Evolutionary conservation across 345 rosid genomes (phyloP), one percentile per base, ranked within the genome.

Genomic region (Fremontodendron californicum): DNA sequence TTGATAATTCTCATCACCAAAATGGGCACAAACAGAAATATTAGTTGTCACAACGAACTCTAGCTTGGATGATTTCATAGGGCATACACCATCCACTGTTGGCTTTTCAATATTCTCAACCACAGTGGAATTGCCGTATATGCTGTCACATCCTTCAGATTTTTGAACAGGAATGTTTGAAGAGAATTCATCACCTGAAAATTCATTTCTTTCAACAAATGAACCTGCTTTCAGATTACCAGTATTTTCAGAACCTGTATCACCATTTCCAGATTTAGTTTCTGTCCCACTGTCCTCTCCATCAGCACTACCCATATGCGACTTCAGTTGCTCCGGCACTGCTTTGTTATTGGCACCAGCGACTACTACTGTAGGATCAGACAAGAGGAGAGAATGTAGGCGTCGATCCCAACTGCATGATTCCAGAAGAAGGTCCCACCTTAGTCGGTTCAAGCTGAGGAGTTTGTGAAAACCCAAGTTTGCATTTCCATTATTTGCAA

Each of bases 371-470:
- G 85, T 82, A 74, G 88, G 85, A 82, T 85, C 86, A 81, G 86
- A 84, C 78, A 64, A 85, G 33, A 86, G 82, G 37, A 96, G 84
- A 18, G 93, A 88, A 80, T 89, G 86, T 79, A 96, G 63, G 29
- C 98, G 93, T 31, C 74, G 72, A 84, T 92, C 89, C 99, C 99
- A 96, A 73, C 89, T 82, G 78, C 63, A 82, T 46, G 98, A 86
- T 84, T 86, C 91, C 78, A 96, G 87, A 79, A 91, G 81, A 77
- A 96, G 94, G 78, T 92, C 97, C 99, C 95, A 92, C 78, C 87
- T 73, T 73, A 89, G 52, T 42, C 88, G 83, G 81, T 94, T 96
- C 82, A 92, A 78, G 75, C 84, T 82, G 57, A 94, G 94, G 81
- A 87, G 78, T 73, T 79, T 87, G 83, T 86, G 85, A 55, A 71